Base-by-base conservation (phyloP, 2,329 filamentous ascomycete species). In the Colletotrichum lini region DNA sequence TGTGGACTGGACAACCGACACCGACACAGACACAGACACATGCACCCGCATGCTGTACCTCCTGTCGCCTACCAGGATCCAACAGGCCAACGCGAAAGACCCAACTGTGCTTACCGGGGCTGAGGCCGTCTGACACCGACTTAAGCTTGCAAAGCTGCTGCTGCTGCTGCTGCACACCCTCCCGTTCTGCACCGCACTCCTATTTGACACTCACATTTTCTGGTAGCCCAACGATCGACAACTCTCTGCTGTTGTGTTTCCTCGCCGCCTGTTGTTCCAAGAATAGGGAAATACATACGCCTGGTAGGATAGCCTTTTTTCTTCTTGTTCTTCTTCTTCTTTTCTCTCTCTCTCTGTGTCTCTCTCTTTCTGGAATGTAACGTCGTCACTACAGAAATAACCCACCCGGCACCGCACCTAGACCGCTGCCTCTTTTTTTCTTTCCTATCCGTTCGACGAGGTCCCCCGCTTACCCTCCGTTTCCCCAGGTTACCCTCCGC, bases 1-100 rank as follows among this genome's bases (percentile, higher is more conserved):
- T 56, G 65, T 60, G 58, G 67, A 70, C 67, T 67, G 64, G 68
- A 68, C 68, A 71, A 71, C 68, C 68, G 68, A 68, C 68, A 71
- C 68, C 68, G 64, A 68, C 68, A 66, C 63, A 49, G 42, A 66
- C n/a, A 47, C 38, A 53, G 8, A 35, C 35, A 30, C 15, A 15
- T 23, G 60, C 45, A 63, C 49, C 26, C 13, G 30, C 35, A 54
- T 40, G 40, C 53, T 56, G 30, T 10, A 18, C 10, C n/a, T 35
- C 35, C 35, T 18, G 18, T 38, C 52, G 30, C 52, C 30, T 21
- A 16, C 30, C 16, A 38, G 30, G 30, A 54, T 54, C 26, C n/a
- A 54, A n/a, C 52, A 9, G 52, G 52, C 52, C 56, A 59, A 30
- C 15, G 35, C 40, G 40, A 59, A 10, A 18, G 53, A 35, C 16